phyloP scores from a whole-genome alignment of 164 flowering plant genomes.

The Brasenia schreberi region DNA sequence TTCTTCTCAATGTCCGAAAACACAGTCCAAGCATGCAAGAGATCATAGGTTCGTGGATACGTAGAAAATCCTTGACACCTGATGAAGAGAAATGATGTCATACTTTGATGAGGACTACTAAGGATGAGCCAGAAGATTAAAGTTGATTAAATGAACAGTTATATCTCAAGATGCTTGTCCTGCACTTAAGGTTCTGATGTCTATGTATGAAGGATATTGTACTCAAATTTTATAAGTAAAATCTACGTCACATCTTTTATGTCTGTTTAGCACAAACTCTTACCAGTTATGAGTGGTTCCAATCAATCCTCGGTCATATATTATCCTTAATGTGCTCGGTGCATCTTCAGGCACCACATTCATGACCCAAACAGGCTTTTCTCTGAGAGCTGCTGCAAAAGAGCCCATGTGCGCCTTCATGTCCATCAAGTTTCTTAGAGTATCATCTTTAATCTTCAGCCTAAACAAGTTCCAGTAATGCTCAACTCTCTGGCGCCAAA shows the following conservation, averaged over 20 bases:
- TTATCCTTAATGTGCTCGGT: slow-evolving; percentile 69
- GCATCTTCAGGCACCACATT: slow-evolving; percentile 82
- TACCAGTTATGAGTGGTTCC: slow-evolving; percentile 78
- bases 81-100: slow-evolving; percentile 1
- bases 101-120: too few relatives aligned
- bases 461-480: slow-evolving; percentile 55
- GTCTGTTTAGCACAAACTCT: neutral
- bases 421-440: slow-evolving; percentile 76
- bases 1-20: slow-evolving; percentile 61
- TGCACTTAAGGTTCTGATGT: too few relatives aligned
- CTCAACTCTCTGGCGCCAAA: slow-evolving; percentile 58
- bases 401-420: slow-evolving; percentile 89
- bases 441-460: slow-evolving; percentile 37
- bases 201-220: too few relatives aligned
- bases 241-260: too few relatives aligned
- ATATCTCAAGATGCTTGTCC: too few relatives aligned
- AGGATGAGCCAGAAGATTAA: too few relatives aligned
- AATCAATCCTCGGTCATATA: slow-evolving; percentile 79
- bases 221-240: too few relatives aligned
- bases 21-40: slow-evolving; percentile 73
- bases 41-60: slow-evolving; percentile 80
- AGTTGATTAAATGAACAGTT: too few relatives aligned
- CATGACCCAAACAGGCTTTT: slow-evolving; percentile 88
- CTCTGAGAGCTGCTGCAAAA: slow-evolving; percentile 74
- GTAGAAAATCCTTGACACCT: slow-evolving; percentile 90